A percentile compares a stretch with the other conserved stretches of the same genome.
These are phyloP conservation scores for Hysterium pulicare DNA, from an alignment of 2,329 filamentous ascomycete genomes.

Conservation along the genomic window DNA sequence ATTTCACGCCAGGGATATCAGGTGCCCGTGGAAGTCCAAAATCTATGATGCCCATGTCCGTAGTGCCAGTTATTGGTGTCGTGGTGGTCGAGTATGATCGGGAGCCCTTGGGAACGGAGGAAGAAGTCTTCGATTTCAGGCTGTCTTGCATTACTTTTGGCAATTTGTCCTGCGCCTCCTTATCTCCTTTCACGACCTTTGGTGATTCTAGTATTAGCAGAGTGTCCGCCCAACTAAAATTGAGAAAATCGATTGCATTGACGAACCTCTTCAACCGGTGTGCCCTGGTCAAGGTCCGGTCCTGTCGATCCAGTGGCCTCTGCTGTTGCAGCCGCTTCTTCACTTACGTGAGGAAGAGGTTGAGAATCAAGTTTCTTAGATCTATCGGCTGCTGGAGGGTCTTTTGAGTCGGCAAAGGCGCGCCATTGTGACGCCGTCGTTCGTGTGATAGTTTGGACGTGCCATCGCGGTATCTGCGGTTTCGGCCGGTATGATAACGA, in stretches of 20 bases:
- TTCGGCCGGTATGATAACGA: conserved; percentile 31
- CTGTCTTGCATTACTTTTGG: conserved; percentile 65
- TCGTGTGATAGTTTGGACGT: conserved; percentile 18
- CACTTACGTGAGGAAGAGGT: conserved; percentile 57
- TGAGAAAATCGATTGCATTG: conserved; percentile 8
- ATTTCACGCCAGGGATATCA: conserved; percentile 64
- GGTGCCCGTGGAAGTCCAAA: conserved; percentile 17
- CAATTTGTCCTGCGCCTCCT: conserved; percentile 58
- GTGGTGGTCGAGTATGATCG: conserved; percentile 57
- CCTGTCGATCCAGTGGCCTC: conserved; percentile 55
- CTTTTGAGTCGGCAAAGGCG: conserved; percentile 29
- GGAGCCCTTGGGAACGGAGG: conserved; percentile 39
- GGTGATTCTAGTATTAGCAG: conserved; percentile 5
- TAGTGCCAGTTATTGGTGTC: conserved; percentile 17
- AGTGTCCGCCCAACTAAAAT: not conserved
- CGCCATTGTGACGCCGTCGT: conserved; percentile 26
- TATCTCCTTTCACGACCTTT: conserved; percentile 62
- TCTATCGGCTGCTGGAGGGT: conserved; percentile 26
- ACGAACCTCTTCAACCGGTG: conserved; percentile 62
- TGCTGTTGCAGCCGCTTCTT: conserved; percentile 61
- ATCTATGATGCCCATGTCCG: conserved; percentile 31
- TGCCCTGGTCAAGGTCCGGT: conserved; percentile 63
- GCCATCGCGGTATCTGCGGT: conserved; percentile 25
- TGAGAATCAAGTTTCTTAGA: conserved; percentile 31
- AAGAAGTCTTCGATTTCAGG: conserved; percentile 46